These are phyloP conservation scores for Sporisorium sorghi DNA, from an alignment of 1,284 basidiomycete species.

Conservation along the genomic window DNA sequence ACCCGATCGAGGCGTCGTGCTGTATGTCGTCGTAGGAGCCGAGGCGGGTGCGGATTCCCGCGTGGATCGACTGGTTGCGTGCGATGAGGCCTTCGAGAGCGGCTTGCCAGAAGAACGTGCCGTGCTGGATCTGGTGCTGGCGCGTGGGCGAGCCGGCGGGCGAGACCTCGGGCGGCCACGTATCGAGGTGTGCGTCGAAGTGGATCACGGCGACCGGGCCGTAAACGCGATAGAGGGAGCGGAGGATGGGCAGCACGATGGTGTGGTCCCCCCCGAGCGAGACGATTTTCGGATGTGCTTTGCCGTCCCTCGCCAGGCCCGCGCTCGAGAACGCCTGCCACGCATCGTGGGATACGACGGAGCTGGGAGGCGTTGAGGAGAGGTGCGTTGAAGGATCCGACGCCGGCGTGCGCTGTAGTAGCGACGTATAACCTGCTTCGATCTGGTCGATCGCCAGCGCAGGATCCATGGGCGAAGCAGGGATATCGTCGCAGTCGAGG, in stretches of 20 bases:
- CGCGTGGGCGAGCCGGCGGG: constrained; percentile 35
- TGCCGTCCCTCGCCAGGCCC: constrained; percentile 40
- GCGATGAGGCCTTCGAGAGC: constrained; percentile 70
- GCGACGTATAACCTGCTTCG: constrained; percentile 42
- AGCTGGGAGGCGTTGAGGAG: constrained; percentile 6
- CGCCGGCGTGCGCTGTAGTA: constrained; percentile 32
- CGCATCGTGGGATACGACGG: constrained; percentile 18
- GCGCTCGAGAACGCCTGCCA: constrained; percentile 71
- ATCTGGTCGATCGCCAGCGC: constrained; percentile 55
- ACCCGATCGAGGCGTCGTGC: constrained; percentile 53
- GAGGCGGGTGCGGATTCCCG: constrained; percentile 74
- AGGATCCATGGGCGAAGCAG: constrained; percentile 46
- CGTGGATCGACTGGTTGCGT: constrained; percentile 79
- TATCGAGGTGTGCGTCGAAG: constrained; percentile 71
- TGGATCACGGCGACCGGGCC: constrained; percentile 71
- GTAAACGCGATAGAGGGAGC: constrained; percentile 69
- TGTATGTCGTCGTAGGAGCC: constrained; percentile 47
- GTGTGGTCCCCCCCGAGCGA: constrained; percentile 72
- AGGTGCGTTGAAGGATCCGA: constrained; percentile 13
- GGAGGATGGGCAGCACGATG: constrained; percentile 71
- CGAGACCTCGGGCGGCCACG: constrained; percentile 75
- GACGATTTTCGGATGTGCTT: constrained; percentile 69
- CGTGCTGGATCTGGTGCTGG: constrained; percentile 65
- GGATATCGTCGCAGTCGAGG: constrained; percentile 56
- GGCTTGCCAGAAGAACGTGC: constrained; percentile 71